A percentile compares a stretch with the other conserved stretches of the same genome.
phyloP scores from a whole-genome alignment of 306 rosid genomes.

The Fragaria nilgerrensis region DNA sequence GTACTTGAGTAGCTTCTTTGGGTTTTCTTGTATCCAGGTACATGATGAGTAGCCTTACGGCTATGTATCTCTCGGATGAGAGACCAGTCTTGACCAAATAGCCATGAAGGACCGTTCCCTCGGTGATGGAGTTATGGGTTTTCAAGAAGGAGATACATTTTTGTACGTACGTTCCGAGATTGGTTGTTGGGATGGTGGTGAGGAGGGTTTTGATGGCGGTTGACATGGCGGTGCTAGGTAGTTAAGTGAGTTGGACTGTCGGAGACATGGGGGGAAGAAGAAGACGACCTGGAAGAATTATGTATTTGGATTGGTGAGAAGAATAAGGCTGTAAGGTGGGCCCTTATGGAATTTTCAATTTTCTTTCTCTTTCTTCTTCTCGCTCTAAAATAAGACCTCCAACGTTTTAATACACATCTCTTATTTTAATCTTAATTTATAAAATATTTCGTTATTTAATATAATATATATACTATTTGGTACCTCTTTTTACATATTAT shows the following conservation, averaged over 20 bases:
- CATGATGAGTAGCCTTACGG: slow-evolving; percentile 21
- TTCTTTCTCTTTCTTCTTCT: too few relatives aligned
- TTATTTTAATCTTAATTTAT: too few relatives aligned
- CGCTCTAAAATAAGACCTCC: too few relatives aligned
- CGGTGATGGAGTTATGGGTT: background rate
- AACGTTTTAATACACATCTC: too few relatives aligned
- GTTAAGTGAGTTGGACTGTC: background rate
- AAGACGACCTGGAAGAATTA: background rate
- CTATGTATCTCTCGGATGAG: slow-evolving; percentile 11
- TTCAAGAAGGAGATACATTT: background rate
- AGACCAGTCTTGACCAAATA: slow-evolving; percentile 20
- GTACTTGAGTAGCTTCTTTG: background rate
- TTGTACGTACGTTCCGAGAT: background rate
- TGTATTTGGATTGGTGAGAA: background rate
- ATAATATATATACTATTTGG: too few relatives aligned
- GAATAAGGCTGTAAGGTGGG: too few relatives aligned
- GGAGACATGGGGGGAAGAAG: background rate
- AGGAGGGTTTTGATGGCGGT: background rate
- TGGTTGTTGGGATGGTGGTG: background rate
- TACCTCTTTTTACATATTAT: too few relatives aligned
- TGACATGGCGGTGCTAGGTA: background rate
- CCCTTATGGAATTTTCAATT: too few relatives aligned
- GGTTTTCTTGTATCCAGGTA: slow-evolving; percentile 5
- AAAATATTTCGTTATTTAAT: too few relatives aligned
- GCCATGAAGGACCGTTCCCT: slow-evolving; percentile 14